These are phyloP conservation scores for Lichtheimia ornata DNA, from an alignment of 371 early-diverging fungal genomes.

Conservation along the genomic window DNA sequence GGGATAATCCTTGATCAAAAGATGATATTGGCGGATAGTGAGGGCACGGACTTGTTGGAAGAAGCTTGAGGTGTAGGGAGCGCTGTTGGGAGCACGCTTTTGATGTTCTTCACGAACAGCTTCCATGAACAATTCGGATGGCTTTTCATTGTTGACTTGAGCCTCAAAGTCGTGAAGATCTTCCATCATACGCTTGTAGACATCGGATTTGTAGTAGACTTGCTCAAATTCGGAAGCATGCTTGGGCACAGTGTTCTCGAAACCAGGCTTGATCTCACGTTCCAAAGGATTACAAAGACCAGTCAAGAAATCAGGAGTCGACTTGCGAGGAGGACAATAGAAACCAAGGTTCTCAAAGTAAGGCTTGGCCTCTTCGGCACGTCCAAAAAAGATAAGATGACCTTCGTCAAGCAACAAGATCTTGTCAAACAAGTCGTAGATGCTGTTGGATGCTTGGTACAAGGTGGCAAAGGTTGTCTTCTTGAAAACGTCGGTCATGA, in stretches of 20 bases:
- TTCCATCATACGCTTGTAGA: conserved; percentile 43
- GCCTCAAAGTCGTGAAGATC: conserved; percentile 12
- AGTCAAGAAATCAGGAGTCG: conserved; percentile 77
- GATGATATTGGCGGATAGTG: conserved; percentile 50
- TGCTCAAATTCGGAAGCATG: conserved; percentile 50
- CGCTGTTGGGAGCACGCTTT: conserved; percentile 31
- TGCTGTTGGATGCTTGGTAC: conserved; percentile 75
- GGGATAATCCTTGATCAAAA: conserved; percentile 46
- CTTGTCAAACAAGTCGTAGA: conserved; percentile 80
- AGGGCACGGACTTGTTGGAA: conserved; percentile 48
- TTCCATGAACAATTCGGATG: conserved; percentile 37
- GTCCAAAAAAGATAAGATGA: conserved; percentile 75
- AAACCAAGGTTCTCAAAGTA: conserved; percentile 74
- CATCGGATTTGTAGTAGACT: conserved; percentile 36
- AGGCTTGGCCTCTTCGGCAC: conserved; percentile 55
- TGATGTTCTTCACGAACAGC: conserved; percentile 43
- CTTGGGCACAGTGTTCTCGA: conserved; percentile 46
- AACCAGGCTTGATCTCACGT: conserved; percentile 57
- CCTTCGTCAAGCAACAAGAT: conserved; percentile 74
- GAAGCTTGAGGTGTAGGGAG: conserved; percentile 53
- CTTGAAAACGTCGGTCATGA: conserved; percentile 63
- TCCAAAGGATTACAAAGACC: conserved; percentile 70
- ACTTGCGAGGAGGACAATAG: conserved; percentile 69
- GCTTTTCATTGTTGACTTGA: conserved; percentile 19
- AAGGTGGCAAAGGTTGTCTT: conserved; percentile 67